Conservation (phyloP, 148 eudicot species). For the Dysphania ambrosioides region DNA sequence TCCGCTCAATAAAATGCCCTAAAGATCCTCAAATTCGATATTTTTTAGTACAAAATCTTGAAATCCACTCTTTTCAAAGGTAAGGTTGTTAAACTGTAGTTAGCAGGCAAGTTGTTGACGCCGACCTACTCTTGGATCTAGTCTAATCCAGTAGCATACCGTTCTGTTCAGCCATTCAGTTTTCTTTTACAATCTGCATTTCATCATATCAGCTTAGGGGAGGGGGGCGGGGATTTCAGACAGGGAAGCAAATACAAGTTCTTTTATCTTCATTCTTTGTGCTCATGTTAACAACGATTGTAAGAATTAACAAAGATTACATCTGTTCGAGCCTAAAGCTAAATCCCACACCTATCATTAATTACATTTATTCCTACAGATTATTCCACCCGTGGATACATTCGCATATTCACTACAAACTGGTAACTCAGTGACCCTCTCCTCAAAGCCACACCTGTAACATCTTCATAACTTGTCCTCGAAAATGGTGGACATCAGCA, state of each 20-base stretch:
- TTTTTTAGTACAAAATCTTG: too few relatives aligned
- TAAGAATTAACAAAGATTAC: conserved; percentile 22
- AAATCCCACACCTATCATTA: conserved; percentile 14
- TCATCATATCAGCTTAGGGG: too few relatives aligned
- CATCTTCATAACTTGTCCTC: conserved; percentile 48
- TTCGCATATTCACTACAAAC: conserved; percentile 28
- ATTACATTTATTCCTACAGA: conserved; percentile 32
- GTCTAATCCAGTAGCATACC: too few relatives aligned
- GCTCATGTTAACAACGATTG: conserved; percentile 1
- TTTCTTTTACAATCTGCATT: too few relatives aligned
- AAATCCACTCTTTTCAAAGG: too few relatives aligned
- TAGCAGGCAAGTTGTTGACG: too few relatives aligned
- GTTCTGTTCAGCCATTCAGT: too few relatives aligned
- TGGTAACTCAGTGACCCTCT: neutral
- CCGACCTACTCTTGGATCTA: too few relatives aligned
- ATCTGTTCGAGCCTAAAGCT: conserved; percentile 13
- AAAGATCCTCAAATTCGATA: too few relatives aligned
- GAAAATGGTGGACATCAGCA: conserved; percentile 63
- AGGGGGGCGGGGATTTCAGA: neutral
- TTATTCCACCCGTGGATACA: conserved; percentile 27
- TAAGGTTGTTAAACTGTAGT: too few relatives aligned
- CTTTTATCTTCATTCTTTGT: conserved; percentile 4
- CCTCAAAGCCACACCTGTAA: conserved; percentile 4
- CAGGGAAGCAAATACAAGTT: neutral
- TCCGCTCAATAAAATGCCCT: too few relatives aligned